A percentile compares a stretch with the other conserved stretches of the same genome.
These are phyloP conservation scores for Fusarium illudens DNA, from an alignment of 2,329 filamentous ascomycete species.

Conservation along the genomic window DNA sequence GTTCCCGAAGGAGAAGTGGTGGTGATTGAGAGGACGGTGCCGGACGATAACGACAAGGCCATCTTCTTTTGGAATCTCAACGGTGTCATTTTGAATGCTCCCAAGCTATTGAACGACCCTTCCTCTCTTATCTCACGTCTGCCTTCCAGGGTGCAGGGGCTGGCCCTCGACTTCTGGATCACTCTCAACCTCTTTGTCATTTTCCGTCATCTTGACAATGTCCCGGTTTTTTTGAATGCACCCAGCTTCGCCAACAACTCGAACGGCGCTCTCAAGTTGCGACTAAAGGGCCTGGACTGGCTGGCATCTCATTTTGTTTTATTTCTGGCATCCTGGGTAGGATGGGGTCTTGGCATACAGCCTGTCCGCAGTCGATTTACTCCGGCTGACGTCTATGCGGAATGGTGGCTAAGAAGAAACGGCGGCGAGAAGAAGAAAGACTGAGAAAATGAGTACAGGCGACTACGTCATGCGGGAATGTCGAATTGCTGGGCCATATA, in stretches of 20 bases:
- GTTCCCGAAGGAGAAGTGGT: constrained; percentile 46
- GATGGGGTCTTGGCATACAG: background rate
- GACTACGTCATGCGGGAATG: too few relatives aligned
- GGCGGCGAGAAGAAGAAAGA: fast-evolving
- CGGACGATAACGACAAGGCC: constrained; percentile 54
- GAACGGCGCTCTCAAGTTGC: fast-evolving
- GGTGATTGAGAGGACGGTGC: constrained; percentile 58
- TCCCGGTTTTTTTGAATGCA: constrained; percentile 41
- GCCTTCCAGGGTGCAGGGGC: constrained; percentile 18
- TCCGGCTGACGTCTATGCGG: background rate
- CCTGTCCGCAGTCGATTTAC: constrained; percentile 16
- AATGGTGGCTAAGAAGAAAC: background rate
- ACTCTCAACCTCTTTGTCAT: constrained; percentile 43
- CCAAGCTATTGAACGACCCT: background rate
- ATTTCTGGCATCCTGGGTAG: background rate
- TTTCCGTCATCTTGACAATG: constrained; percentile 43
- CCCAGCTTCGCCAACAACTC: background rate
- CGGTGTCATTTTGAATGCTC: constrained; percentile 47
- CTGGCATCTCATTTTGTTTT: constrained; percentile 1
- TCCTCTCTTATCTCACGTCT: background rate
- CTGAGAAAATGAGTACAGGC: too few relatives aligned
- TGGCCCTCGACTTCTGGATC: constrained; percentile 42
- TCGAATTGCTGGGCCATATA: too few relatives aligned
- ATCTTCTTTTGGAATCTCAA: constrained; percentile 62
- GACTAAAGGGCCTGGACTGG: background rate